phyloP scores from a whole-genome alignment of 345 rosid genomes.

The Boechera divaricarpa region DNA sequence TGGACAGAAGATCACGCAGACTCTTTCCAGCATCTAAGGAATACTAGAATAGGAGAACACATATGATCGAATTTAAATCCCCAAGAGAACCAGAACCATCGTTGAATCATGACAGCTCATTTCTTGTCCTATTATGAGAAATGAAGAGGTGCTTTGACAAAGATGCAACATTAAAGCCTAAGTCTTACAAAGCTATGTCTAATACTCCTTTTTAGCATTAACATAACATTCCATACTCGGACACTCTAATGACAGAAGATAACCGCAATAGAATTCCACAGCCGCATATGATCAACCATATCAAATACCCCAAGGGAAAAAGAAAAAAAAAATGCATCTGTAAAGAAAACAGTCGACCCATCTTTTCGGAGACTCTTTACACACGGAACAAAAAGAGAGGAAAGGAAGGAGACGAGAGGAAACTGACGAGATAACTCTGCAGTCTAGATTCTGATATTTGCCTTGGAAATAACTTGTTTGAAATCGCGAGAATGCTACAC shows the following conservation, averaged over 20 bases:
- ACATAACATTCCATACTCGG: not conserved
- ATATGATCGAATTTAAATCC: slow-evolving; percentile 6
- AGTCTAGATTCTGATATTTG: slow-evolving; percentile 92
- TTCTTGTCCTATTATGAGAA: not conserved
- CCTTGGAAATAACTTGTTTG: slow-evolving; percentile 96
- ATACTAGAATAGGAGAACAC: not conserved
- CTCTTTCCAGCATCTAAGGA: not conserved
- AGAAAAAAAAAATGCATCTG: not conserved
- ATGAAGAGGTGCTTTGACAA: not conserved
- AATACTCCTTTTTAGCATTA: slow-evolving; percentile 1
- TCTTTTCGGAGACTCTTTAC: not conserved
- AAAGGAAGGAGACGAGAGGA: slow-evolving; percentile 46
- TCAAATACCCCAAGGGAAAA: not conserved
- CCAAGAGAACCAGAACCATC: not conserved
- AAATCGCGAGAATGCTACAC: slow-evolving; percentile 94
- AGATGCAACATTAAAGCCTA: slow-evolving; percentile 6
- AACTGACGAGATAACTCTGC: slow-evolving; percentile 94
- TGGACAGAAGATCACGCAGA: not conserved
- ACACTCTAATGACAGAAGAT: slow-evolving; percentile 2
- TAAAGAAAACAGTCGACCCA: not conserved
- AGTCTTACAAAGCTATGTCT: slow-evolving; percentile 1
- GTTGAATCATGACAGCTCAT: slow-evolving; percentile 3
- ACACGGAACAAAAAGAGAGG: slow-evolving; percentile 4
- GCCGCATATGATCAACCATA: slow-evolving; percentile 7
- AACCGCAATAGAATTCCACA: not conserved